Conservation (phyloP, 768 basidiomycete genomes). For the Termitomyces sp. region DNA sequence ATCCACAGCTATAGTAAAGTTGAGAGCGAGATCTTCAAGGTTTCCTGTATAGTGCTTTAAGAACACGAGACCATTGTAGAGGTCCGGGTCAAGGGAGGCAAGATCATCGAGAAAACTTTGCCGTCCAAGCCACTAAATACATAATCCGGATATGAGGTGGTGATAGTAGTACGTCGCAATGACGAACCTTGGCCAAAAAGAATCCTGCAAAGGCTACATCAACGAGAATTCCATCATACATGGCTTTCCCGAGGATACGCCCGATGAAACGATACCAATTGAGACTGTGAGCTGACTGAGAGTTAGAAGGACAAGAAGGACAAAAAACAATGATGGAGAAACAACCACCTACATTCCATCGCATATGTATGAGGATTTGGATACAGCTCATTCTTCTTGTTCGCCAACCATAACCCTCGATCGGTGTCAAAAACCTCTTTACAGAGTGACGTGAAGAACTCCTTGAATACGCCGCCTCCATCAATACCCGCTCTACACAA, state of each 20-base stretch:
- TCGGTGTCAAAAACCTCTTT: slow-evolving; percentile 95
- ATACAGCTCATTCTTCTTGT: slow-evolving; percentile 88
- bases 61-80: slow-evolving; percentile 89
- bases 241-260: slow-evolving; percentile 88
- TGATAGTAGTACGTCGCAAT: neutral
- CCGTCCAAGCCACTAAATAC: slow-evolving; percentile 76
- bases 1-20: slow-evolving; percentile 84
- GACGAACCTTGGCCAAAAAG: slow-evolving; percentile 77
- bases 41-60: slow-evolving; percentile 89
- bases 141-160: neutral
- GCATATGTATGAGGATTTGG: slow-evolving; percentile 93
- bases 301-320: neutral
- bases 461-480: slow-evolving; percentile 97
- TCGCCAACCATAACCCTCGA: slow-evolving; percentile 90
- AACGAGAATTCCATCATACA: slow-evolving; percentile 94
- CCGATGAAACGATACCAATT: slow-evolving; percentile 95
- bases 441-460: slow-evolving; percentile 88
- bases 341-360: slow-evolving; percentile 64
- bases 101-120: slow-evolving; percentile 93
- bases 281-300: slow-evolving; percentile 63
- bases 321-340: neutral
- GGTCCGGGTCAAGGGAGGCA: slow-evolving; percentile 82
- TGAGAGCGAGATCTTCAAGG: slow-evolving; percentile 82
- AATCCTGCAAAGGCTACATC: slow-evolving; percentile 95
- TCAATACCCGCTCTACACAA: slow-evolving; percentile 78